phyloP scores from a whole-genome alignment of 75 land plant genomes.

The Gnetum montanum region DNA sequence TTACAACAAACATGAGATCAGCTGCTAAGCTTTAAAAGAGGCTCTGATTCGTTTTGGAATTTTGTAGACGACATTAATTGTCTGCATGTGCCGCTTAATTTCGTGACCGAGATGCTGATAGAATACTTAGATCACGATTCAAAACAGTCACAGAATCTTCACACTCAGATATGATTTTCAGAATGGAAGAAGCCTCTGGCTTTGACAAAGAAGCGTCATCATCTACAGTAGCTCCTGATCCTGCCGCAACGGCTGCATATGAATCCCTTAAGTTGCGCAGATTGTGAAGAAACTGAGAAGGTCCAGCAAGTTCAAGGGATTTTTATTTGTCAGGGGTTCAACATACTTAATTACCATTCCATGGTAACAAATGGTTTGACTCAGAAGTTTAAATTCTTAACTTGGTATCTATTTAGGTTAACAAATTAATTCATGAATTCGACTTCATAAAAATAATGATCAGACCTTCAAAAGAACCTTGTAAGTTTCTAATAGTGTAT shows the following conservation, averaged over 20 bases:
- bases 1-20: too few relatives aligned
- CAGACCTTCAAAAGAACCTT: slow-evolving; percentile 73
- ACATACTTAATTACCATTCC: too few relatives aligned
- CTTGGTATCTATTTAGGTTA: too few relatives aligned
- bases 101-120: slow-evolving; percentile 75
- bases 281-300: slow-evolving; percentile 73
- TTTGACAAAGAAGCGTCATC: slow-evolving; percentile 30
- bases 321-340: too few relatives aligned
- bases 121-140: slow-evolving; percentile 77
- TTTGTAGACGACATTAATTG: slow-evolving; percentile 1
- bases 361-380: too few relatives aligned
- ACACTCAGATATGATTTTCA: slow-evolving; percentile 81
- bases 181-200: slow-evolving; percentile 29
- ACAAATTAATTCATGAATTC: too few relatives aligned
- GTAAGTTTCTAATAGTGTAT: slow-evolving; percentile 83
- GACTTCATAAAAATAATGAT: neutral
- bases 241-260: slow-evolving; percentile 75
- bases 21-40: too few relatives aligned
- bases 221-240: slow-evolving; percentile 46
- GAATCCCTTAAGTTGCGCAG: slow-evolving; percentile 76
- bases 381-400: too few relatives aligned
- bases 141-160: slow-evolving; percentile 71
- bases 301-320: too few relatives aligned
- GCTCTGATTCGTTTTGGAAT: too few relatives aligned
- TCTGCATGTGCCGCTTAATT: slow-evolving; percentile 24